Conservation (phyloP, 331 rosid genomes). For the Quercus phellos region DNA sequence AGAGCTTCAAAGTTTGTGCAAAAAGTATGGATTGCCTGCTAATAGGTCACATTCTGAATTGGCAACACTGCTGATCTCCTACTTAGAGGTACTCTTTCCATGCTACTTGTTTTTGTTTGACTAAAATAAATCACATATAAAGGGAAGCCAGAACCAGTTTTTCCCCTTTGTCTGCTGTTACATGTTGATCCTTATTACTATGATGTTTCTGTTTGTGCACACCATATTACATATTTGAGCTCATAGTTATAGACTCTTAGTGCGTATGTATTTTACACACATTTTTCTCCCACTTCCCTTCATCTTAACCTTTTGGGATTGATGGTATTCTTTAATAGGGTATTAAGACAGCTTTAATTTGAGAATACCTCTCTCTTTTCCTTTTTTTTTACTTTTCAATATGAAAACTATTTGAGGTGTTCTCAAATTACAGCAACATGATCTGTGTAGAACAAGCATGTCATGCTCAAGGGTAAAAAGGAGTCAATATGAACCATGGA, state of each 20-base stretch:
- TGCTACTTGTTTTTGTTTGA: not conserved
- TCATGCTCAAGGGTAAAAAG: no score
- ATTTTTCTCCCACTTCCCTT: not conserved
- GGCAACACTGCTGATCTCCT: slow-evolving; percentile 19
- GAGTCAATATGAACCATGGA: no score
- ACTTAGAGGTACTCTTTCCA: slow-evolving; percentile 7
- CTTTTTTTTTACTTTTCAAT: no score
- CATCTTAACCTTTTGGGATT: not conserved
- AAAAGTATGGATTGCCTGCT: slow-evolving; percentile 31
- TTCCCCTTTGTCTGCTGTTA: not conserved
- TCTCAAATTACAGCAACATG: no score
- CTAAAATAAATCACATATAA: not conserved
- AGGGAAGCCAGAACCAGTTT: not conserved
- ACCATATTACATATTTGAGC: not conserved
- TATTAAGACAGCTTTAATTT: not conserved
- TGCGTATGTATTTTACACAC: not conserved
- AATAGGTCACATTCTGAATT: slow-evolving; percentile 25
- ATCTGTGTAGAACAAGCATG: no score
- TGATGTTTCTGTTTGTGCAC: not conserved
- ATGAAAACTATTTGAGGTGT: no score
- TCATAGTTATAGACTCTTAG: not conserved
- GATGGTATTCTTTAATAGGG: not conserved
- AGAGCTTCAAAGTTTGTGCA: slow-evolving; percentile 34
- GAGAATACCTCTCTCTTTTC: no score
- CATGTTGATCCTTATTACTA: not conserved